phyloP scores from a whole-genome alignment of 208 protist species.

The Crithidia mellificae region DNA sequence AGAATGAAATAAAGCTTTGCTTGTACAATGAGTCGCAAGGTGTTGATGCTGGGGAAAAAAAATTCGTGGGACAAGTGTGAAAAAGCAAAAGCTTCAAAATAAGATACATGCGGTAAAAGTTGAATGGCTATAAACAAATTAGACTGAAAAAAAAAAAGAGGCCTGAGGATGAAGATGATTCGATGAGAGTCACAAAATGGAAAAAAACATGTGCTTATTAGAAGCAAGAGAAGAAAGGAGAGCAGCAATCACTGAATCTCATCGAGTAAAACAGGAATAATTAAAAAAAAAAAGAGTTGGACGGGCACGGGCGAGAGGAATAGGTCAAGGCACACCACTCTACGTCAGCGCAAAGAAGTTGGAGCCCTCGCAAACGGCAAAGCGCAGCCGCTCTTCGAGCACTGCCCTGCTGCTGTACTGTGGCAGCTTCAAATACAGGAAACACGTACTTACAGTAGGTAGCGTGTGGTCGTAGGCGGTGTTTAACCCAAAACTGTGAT shows the following conservation, averaged over 20 bases:
- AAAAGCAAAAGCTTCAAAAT: too few species aligned
- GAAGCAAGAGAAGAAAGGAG: too few species aligned
- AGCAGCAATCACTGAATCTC: neutral
- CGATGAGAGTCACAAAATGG: too few species aligned
- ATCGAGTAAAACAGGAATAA: neutral
- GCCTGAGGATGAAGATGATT: too few species aligned
- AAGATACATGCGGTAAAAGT: too few species aligned
- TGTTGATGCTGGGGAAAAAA: too few species aligned
- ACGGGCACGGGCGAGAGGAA: neutral
- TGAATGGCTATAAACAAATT: too few species aligned
- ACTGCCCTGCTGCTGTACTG: conserved; percentile 84
- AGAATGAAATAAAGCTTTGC: too few species aligned
- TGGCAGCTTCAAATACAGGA: conserved; percentile 94
- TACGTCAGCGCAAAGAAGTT: conserved; percentile 75
- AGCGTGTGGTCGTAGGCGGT: conserved; percentile 44
- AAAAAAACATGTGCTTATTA: too few species aligned
- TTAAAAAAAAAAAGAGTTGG: neutral
- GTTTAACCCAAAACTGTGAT: conserved; percentile 14
- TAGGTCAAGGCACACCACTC: neutral
- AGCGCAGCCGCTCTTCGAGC: conserved; percentile 60
- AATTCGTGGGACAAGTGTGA: too few species aligned
- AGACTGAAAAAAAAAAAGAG: too few species aligned
- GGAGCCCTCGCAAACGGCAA: conserved; percentile 74
- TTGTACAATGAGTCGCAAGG: too few species aligned
- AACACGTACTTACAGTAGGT: conserved; percentile 97